Base-by-base conservation (phyloP, 78 protist genomes). In the Thecamonas trahens region DNA sequence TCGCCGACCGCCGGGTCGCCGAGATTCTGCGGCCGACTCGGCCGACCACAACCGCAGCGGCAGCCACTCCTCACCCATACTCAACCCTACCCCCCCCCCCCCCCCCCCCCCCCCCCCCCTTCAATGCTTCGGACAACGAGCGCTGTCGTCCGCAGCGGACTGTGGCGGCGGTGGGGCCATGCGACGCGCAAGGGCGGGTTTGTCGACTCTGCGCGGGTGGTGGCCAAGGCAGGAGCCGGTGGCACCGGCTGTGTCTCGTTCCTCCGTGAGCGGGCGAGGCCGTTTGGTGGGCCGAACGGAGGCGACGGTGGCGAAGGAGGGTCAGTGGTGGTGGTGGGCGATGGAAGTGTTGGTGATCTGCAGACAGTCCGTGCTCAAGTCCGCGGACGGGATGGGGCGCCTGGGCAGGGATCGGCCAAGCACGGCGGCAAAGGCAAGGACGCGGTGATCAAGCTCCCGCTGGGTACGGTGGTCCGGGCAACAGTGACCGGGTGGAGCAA, bases 171-270 rank as follows among this genome's bases (percentile, higher is more conserved):
- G n/a, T n/a, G n/a, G n/a, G n/a, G n/a, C n/a, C n/a, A n/a, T n/a
- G n/a, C n/a, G n/a, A n/a, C n/a, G n/a, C n/a, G n/a, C n/a, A 47
- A 47, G 52, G 52, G 52, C 52, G 28, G 52, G 15, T 74, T 74
- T 15, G 39, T 62, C 6, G 79, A 74, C 40, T 18, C 17, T 9
- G 9, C 34, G 67, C 63, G 55, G n/a, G 3, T 64, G n/a, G 15
- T 6, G 8, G 66, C 64, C 28, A 15, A 3, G 5, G 60, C 50
- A n/a, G 79, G 79, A 5, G 15, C 49, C 6, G 79, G 79, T 31
- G 79, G 79, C 58, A 37, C 62, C 31, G 79, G 79, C 28, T 62
- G 72, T 45, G 40, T 74, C 24, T 24, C 63, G 2, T 62, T 74
- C 45, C 63, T 22, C 14, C 70, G 79, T 26, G 60, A 39, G 65